Evolutionary conservation across 768 basidiomycete species (phyloP).

Genomic region (Coprinellus aureogranulatus): DNA sequence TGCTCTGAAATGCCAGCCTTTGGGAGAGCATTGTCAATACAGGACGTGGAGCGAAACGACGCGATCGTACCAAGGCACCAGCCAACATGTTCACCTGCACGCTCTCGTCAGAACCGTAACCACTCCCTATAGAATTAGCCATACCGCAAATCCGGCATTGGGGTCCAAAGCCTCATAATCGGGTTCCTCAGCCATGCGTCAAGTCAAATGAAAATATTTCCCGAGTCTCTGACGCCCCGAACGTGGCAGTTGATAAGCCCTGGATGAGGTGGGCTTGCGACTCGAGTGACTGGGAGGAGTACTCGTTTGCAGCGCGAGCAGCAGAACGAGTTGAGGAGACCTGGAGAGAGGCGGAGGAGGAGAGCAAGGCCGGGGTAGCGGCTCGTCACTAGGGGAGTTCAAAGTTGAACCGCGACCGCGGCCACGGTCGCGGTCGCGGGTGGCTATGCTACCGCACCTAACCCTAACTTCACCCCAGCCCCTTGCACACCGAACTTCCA

Average conservation of each 20-base stretch:
- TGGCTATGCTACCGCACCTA: no score
- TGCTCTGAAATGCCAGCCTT: constrained; percentile 99
- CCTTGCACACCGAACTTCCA: no score
- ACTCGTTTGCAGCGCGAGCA: not conserved
- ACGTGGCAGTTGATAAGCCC: no score
- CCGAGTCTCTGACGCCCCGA: not conserved
- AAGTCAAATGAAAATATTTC: not conserved
- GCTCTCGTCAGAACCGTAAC: constrained; percentile 10
- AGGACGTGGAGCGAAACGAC: constrained; percentile 6
- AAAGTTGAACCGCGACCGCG: not conserved
- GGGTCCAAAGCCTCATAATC: constrained; percentile 40
- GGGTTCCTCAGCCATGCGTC: constrained; percentile 15
- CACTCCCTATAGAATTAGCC: constrained; percentile 7
- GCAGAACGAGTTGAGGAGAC: not conserved
- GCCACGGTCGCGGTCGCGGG: no score
- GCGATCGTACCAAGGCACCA: constrained; percentile 79
- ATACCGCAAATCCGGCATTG: constrained; percentile 75
- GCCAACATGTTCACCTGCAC: constrained; percentile 92
- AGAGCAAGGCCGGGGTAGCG: not conserved
- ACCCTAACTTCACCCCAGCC: no score
- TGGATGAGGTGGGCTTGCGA: not conserved
- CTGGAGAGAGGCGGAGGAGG: no score
- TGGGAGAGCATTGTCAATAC: constrained; percentile 9
- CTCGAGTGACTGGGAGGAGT: not conserved
- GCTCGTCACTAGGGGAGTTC: not conserved